Evolutionary conservation across 371 early-diverging fungal species (phyloP).

Genomic region (Rhizopus sp.): DNA sequence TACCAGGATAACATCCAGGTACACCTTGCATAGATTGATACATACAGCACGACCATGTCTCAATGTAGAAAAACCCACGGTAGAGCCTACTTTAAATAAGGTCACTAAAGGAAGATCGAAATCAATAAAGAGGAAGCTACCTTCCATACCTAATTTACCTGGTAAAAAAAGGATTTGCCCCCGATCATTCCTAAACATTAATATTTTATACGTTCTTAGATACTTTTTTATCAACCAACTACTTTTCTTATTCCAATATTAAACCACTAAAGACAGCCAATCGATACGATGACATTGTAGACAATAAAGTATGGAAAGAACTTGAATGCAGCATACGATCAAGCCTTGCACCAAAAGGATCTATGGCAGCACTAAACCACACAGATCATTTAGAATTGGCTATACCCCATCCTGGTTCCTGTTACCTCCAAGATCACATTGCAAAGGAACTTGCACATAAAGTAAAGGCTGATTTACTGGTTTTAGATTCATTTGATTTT

Average conservation of each 20-base stretch:
- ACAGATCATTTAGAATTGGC: slow-evolving; percentile 36
- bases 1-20: background rate
- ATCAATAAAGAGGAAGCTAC: background rate
- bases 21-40: background rate
- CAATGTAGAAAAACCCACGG: background rate
- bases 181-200: too few species aligned
- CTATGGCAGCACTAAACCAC: slow-evolving; percentile 29
- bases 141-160: background rate
- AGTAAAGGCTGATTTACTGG: slow-evolving; percentile 31
- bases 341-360: slow-evolving; percentile 34
- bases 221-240: background rate
- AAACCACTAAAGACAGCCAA: background rate
- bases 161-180: background rate
- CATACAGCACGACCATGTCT: background rate
- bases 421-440: slow-evolving; percentile 40
- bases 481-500: slow-evolving; percentile 53
- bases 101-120: background rate
- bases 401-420: slow-evolving; percentile 36
- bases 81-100: background rate
- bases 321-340: slow-evolving; percentile 27
- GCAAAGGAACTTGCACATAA: slow-evolving; percentile 29
- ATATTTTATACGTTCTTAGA: background rate
- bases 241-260: background rate
- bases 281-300: background rate
- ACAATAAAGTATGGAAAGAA: slow-evolving; percentile 30